Evolutionary conservation across 371 early-diverging fungal genomes (phyloP).

Genomic region (Actinomortierella wolfii): DNA sequence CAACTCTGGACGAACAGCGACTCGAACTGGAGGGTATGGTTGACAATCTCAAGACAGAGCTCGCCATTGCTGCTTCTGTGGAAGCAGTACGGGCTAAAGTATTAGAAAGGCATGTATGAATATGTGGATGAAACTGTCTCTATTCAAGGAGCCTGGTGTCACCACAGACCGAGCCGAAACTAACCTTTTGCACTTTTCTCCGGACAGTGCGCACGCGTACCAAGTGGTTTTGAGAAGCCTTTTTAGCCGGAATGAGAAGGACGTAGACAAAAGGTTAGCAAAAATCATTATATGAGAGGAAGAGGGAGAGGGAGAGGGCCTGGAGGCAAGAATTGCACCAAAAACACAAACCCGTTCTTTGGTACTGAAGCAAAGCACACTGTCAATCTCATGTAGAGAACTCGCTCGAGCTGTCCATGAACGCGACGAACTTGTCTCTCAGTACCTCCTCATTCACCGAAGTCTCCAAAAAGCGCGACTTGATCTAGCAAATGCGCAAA

Average conservation of each 20-base stretch:
- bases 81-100: conserved; percentile 22
- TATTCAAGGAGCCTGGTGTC: not conserved
- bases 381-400: conserved; percentile 1
- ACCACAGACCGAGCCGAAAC: not conserved
- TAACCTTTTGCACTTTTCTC: not conserved
- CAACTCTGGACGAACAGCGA: not conserved
- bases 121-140: not conserved
- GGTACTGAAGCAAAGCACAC: no score
- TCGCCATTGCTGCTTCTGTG: conserved; percentile 11
- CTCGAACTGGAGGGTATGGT: conserved; percentile 11
- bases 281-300: no score
- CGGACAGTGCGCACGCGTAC: conserved; percentile 17
- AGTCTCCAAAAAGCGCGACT: conserved; percentile 21
- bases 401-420: conserved; percentile 18
- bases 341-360: no score
- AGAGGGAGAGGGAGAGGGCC: no score
- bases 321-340: no score
- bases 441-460: conserved; percentile 30
- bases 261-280: conserved; percentile 21
- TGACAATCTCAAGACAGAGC: conserved; percentile 29
- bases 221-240: conserved; percentile 22
- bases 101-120: conserved; percentile 11
- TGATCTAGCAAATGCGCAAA: conserved; percentile 22
- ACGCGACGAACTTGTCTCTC: conserved; percentile 39
- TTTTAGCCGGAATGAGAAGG: conserved; percentile 13